These are phyloP conservation scores for Apostasia ramifera DNA, from an alignment of 106 monocot genomes.

Conservation along the genomic window DNA sequence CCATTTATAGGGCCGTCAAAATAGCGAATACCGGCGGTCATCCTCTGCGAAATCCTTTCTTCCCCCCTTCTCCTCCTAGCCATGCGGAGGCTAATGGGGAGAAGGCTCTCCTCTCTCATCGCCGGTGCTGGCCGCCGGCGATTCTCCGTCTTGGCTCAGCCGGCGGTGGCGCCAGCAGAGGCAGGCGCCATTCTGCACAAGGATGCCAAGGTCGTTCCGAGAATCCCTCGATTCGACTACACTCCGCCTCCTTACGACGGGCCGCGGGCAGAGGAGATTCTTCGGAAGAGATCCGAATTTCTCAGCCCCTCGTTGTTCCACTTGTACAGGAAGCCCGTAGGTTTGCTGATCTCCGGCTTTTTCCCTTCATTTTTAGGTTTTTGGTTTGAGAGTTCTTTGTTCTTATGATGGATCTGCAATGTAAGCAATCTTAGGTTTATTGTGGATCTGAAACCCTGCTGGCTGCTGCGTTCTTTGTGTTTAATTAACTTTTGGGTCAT, in stretches of 20 bases:
- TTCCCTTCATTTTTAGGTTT: not conserved
- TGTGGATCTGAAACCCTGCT: too few species aligned
- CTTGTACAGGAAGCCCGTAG: slow-evolving; percentile 78
- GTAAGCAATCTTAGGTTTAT: too few species aligned
- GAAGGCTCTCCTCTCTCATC: too few species aligned
- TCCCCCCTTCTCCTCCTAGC: too few species aligned
- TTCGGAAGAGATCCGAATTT: slow-evolving; percentile 52
- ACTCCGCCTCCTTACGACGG: slow-evolving; percentile 68
- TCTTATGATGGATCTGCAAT: not conserved
- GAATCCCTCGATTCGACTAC: slow-evolving; percentile 74
- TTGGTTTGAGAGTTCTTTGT: not conserved
- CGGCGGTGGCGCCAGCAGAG: too few species aligned
- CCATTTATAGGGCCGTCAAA: too few species aligned
- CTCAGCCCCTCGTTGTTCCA: slow-evolving; percentile 82
- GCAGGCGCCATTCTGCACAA: too few species aligned
- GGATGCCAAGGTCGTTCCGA: slow-evolving; percentile 21
- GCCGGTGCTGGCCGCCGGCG: too few species aligned
- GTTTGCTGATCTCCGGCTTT: not conserved
- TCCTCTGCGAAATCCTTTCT: too few species aligned
- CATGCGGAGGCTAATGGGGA: too few species aligned
- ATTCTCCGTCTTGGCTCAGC: too few species aligned
- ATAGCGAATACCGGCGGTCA: too few species aligned
- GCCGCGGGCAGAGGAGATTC: slow-evolving; percentile 58
- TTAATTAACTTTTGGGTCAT: not conserved
- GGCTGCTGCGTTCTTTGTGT: not conserved